A percentile compares a stretch with the other conserved stretches of the same genome.
These are phyloP conservation scores for Candida sanyaensis DNA, from an alignment of 1,139 yeast species.

Conservation along the genomic window DNA sequence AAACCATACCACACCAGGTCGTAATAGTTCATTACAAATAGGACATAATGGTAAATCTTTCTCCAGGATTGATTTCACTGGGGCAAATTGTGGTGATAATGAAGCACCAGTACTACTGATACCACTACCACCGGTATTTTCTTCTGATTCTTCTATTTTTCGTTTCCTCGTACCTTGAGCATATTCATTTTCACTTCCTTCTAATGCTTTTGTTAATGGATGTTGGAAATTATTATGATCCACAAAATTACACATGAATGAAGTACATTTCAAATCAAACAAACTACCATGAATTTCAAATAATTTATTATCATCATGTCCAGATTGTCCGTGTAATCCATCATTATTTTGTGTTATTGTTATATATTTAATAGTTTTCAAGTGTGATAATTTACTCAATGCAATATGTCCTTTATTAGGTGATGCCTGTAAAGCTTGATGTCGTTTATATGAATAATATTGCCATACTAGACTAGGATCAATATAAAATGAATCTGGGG, in stretches of 20 bases:
- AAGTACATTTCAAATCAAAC: slow-evolving; percentile 73
- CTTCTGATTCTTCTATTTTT: slow-evolving; percentile 9
- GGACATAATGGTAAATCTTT: slow-evolving; percentile 78
- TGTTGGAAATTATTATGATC: slow-evolving; percentile 54
- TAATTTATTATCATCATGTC: slow-evolving; percentile 52
- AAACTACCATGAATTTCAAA: slow-evolving; percentile 79
- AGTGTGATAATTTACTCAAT: slow-evolving; percentile 50
- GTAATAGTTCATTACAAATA: slow-evolving; percentile 54
- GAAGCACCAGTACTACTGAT: background rate
- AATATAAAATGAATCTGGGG: slow-evolving; percentile 83
- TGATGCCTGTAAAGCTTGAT: slow-evolving; percentile 59
- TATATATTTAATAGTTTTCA: slow-evolving; percentile 36
- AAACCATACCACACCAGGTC: slow-evolving; percentile 95
- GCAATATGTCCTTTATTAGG: slow-evolving; percentile 79
- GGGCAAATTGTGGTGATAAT: slow-evolving; percentile 47
- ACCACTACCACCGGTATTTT: slow-evolving; percentile 2
- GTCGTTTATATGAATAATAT: slow-evolving; percentile 72
- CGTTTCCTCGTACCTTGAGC: slow-evolving; percentile 18
- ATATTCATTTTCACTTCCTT: slow-evolving; percentile 37
- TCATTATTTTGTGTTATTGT: slow-evolving; percentile 85
- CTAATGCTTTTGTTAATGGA: slow-evolving; percentile 65
- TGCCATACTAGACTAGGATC: slow-evolving; percentile 93
- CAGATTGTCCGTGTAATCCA: slow-evolving; percentile 67
- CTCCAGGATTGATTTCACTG: slow-evolving; percentile 48
- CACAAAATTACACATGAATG: slow-evolving; percentile 65